phyloP scores from a whole-genome alignment of 768 basidiomycete species.

The Lactarius trivialis region DNA sequence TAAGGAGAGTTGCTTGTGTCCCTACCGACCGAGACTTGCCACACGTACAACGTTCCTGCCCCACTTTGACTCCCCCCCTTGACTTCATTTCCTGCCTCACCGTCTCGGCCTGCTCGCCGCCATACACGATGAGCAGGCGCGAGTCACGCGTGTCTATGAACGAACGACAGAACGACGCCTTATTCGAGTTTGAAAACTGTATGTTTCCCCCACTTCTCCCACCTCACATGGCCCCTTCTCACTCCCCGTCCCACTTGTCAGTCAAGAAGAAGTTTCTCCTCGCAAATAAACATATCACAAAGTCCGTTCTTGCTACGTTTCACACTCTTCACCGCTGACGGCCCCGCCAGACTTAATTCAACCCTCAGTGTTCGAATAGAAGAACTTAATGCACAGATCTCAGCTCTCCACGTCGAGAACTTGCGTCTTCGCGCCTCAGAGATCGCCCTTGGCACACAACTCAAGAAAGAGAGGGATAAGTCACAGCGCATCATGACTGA shows the following conservation, averaged over 20 bases:
- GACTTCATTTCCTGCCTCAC: constrained; percentile 3
- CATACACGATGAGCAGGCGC: constrained; percentile 34
- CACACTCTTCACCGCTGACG: constrained; percentile 6
- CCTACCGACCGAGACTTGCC: too few relatives aligned
- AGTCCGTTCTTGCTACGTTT: constrained; percentile 38
- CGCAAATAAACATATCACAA: constrained; percentile 88
- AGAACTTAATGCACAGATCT: constrained; percentile 77
- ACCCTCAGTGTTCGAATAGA: constrained; percentile 79
- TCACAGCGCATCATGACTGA: constrained; percentile 65
- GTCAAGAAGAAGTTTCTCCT: constrained; percentile 92
- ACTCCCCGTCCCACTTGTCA: constrained; percentile 36
- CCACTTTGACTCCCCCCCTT: background rate
- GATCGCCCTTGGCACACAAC: constrained; percentile 65
- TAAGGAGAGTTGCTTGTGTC: background rate
- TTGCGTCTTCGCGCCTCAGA: constrained; percentile 74
- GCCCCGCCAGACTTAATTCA: constrained; percentile 61
- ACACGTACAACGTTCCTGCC: background rate
- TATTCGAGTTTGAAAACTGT: constrained; percentile 84
- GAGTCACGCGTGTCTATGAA: constrained; percentile 45
- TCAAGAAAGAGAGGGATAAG: constrained; percentile 77
- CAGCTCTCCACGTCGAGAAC: constrained; percentile 77
- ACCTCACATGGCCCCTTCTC: constrained; percentile 23
- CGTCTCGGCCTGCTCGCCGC: constrained; percentile 20
- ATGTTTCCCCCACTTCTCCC: constrained; percentile 33
- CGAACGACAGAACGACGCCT: constrained; percentile 67